Conservation (phyloP, 805 yeast species). For the Lipomyces orientalis region DNA sequence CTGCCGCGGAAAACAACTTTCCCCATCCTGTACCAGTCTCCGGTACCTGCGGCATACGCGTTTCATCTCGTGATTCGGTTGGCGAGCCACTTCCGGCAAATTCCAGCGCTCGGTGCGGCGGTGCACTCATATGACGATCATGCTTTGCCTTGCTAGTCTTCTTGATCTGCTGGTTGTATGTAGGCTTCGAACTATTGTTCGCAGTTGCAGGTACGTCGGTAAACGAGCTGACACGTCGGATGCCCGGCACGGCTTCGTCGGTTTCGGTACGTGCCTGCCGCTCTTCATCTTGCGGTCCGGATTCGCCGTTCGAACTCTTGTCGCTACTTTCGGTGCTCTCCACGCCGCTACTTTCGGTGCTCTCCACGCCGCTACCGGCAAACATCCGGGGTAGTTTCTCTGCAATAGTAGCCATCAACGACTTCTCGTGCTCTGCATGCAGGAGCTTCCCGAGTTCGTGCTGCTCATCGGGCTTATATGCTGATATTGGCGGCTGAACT, state of each 20-base stretch:
- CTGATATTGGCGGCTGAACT: neutral
- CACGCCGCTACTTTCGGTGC: neutral
- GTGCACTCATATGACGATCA: neutral
- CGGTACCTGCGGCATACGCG: neutral
- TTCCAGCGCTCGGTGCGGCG: neutral
- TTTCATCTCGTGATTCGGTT: neutral
- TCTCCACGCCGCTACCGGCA: neutral
- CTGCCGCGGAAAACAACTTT: slow-evolving; percentile 14
- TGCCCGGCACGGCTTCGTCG: neutral
- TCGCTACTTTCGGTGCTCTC: neutral
- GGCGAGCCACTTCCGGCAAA: neutral
- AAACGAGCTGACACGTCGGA: neutral
- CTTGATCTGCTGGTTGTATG: neutral
- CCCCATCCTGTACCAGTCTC: slow-evolving; percentile 22
- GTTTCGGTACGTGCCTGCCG: neutral
- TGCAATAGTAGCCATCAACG: slow-evolving; percentile 1
- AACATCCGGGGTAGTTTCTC: neutral
- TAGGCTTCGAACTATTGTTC: neutral
- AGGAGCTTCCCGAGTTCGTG: neutral
- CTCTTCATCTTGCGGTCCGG: neutral
- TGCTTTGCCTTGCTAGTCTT: neutral
- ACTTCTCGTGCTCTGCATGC: neutral
- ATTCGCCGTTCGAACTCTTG: neutral
- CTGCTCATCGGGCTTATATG: neutral
- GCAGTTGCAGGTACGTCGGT: neutral